A percentile compares a stretch with the other conserved stretches of the same genome.
Evolutionary conservation across 2,329 filamentous ascomycete genomes (phyloP).

Genomic region (Metarhizium rileyi): DNA sequence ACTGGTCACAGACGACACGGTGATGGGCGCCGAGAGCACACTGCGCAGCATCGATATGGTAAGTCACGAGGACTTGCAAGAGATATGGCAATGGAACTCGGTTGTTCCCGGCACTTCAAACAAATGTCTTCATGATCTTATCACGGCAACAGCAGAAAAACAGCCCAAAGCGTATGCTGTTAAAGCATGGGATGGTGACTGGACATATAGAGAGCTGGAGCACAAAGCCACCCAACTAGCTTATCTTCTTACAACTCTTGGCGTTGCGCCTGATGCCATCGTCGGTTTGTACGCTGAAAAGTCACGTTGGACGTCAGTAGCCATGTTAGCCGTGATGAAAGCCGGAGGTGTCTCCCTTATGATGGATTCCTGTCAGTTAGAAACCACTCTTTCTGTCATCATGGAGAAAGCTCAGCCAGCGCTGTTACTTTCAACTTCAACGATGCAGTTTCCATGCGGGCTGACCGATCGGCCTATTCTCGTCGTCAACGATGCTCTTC

Average conservation of each 20-base stretch:
- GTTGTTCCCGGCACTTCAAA: not conserved
- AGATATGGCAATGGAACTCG: constrained; percentile 5
- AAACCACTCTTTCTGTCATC: not conserved
- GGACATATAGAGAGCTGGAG: constrained; percentile 15
- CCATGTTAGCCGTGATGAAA: constrained; percentile 17
- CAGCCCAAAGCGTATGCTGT: constrained; percentile 3
- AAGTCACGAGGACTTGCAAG: not conserved
- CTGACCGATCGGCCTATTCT: not conserved
- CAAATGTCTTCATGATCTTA: not conserved
- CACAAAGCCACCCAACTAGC: constrained; percentile 11
- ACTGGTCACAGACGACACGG: not conserved
- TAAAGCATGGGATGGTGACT: constrained; percentile 15
- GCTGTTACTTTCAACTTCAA: not conserved
- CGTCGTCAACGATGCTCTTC: not conserved
- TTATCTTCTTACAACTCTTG: constrained; percentile 1
- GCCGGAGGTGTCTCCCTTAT: constrained; percentile 16
- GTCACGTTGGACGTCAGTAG: constrained; percentile 13
- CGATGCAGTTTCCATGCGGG: not conserved
- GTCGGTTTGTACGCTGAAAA: constrained; percentile 18
- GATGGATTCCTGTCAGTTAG: not conserved
- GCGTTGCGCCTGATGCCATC: constrained; percentile 4
- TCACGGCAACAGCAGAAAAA: not conserved
- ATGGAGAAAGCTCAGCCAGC: not conserved
- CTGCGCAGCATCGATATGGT: not conserved
- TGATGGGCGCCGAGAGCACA: not conserved